These are phyloP conservation scores for Dioscorea dumetorum DNA, from an alignment of 106 monocot genomes.

Conservation along the genomic window DNA sequence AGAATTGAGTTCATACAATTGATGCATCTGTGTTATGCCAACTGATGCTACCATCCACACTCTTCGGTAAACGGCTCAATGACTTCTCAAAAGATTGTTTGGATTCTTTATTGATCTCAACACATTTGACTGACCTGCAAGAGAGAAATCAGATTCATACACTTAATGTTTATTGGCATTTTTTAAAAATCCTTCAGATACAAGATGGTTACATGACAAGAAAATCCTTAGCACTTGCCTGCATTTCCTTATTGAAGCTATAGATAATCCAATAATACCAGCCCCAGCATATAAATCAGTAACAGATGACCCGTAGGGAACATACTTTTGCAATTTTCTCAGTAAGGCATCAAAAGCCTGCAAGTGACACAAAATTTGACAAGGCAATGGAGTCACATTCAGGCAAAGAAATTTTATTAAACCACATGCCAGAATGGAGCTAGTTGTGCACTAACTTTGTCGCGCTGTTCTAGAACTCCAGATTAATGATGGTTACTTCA, in stretches of 20 bases:
- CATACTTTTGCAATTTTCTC: constrained; percentile 84
- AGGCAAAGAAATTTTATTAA: too few species aligned
- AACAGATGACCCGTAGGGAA: constrained; percentile 90
- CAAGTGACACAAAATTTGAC: constrained; percentile 1
- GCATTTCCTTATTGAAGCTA: constrained; percentile 86
- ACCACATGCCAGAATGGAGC: too few species aligned
- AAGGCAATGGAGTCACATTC: too few species aligned
- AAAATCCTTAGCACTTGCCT: constrained; percentile 34
- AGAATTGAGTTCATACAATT: constrained; percentile 40
- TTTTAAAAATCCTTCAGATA: not conserved
- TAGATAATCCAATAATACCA: constrained; percentile 85
- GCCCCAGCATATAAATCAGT: constrained; percentile 95
- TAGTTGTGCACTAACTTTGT: too few species aligned
- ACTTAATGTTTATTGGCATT: not conserved
- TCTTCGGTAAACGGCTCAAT: constrained; percentile 64
- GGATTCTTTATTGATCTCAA: constrained; percentile 93
- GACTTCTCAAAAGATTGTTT: constrained; percentile 91
- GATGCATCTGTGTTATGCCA: constrained; percentile 98
- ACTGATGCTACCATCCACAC: constrained; percentile 57
- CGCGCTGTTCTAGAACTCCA: too few species aligned
- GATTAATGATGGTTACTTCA: too few species aligned
- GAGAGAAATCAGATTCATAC: not conserved
- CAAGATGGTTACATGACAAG: not conserved
- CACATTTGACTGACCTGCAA: constrained; percentile 84
- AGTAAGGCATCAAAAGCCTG: constrained; percentile 89